These are phyloP conservation scores for Bipolaris cookei DNA, from an alignment of 2,329 filamentous ascomycete species.

Conservation along the genomic window DNA sequence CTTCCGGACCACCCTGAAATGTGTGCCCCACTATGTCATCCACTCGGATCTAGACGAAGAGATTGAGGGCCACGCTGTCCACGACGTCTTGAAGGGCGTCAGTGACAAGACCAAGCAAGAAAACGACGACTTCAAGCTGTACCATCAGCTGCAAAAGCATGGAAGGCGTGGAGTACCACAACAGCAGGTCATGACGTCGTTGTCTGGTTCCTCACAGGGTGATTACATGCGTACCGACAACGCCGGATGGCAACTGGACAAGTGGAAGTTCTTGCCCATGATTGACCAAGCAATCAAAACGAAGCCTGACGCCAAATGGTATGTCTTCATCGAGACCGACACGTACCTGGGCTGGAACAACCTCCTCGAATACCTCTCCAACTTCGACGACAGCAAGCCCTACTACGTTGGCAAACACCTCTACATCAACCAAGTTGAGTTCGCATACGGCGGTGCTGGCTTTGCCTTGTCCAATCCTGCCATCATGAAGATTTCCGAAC, in stretches of 20 bases:
- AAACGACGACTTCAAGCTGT: conserved; percentile 60
- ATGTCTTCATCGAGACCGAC: conserved; percentile 49
- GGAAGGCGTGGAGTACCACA: conserved; percentile 53
- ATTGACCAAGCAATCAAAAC: conserved; percentile 55
- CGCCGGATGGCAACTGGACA: conserved; percentile 61
- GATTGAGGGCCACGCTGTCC: conserved; percentile 58
- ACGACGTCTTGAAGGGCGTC: conserved; percentile 56
- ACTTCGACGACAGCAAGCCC: conserved; percentile 48
- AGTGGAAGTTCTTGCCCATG: conserved; percentile 66
- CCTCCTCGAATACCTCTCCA: conserved; percentile 49
- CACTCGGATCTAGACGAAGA: conserved; percentile 66
- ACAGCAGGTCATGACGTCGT: conserved; percentile 37
- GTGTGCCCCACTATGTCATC: conserved; percentile 62
- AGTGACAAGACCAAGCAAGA: conserved; percentile 45
- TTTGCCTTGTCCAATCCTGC: conserved; percentile 54
- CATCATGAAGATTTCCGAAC: conserved; percentile 44
- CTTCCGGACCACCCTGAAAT: conserved; percentile 63
- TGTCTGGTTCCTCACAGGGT: conserved; percentile 44
- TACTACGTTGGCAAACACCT: conserved; percentile 55
- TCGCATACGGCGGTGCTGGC: conserved; percentile 55
- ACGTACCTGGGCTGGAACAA: conserved; percentile 49
- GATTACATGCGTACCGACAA: conserved; percentile 47
- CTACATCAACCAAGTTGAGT: conserved; percentile 53
- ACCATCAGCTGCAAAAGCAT: conserved; percentile 55
- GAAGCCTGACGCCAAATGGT: conserved; percentile 48